These are phyloP conservation scores for Trichophyton simii DNA, from an alignment of 2,329 filamentous ascomycete species.

Conservation along the genomic window DNA sequence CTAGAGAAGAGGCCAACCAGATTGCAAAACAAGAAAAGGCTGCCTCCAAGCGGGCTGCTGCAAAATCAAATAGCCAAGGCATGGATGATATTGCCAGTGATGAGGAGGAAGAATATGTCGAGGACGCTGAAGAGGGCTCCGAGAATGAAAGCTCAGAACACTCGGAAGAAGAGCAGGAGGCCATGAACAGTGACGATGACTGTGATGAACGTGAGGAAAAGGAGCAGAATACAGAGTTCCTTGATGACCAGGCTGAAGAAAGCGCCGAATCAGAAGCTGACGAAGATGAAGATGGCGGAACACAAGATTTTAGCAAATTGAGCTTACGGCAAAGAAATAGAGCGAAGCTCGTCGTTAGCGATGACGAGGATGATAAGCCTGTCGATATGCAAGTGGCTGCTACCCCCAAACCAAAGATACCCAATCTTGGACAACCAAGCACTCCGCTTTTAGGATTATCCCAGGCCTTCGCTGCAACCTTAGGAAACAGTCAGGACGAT, in stretches of 20 bases:
- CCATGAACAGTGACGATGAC: conserved; percentile 14
- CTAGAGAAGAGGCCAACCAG: conserved; percentile 64
- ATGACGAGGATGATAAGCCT: conserved; percentile 47
- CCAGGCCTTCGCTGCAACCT: conserved; percentile 81
- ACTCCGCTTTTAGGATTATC: conserved; percentile 55
- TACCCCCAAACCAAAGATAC: conserved; percentile 45
- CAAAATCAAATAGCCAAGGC: conserved; percentile 33
- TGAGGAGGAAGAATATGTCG: conserved; percentile 37
- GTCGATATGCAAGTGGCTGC: background rate
- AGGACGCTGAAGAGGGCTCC: conserved; percentile 26
- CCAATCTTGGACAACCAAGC: conserved; percentile 45
- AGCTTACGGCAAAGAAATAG: conserved; percentile 39
- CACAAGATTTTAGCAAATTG: conserved; percentile 32
- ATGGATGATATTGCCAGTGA: conserved; percentile 46
- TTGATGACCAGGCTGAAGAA: conserved; percentile 36
- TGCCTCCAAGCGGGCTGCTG: conserved; percentile 53
- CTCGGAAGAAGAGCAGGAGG: conserved; percentile 19
- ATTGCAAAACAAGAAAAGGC: conserved; percentile 67
- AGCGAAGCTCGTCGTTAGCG: conserved; percentile 49
- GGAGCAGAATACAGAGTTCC: conserved; percentile 15
- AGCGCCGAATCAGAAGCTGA: conserved; percentile 21
- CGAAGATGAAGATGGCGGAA: conserved; percentile 17
- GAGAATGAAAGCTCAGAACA: conserved; percentile 18
- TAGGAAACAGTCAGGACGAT: conserved; percentile 50
- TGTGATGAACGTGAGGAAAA: conserved; percentile 15